A percentile compares a stretch with the other conserved stretches of the same genome.
phyloP scores from a whole-genome alignment of 1,284 basidiomycete genomes.

The Ganoderma boninense region DNA sequence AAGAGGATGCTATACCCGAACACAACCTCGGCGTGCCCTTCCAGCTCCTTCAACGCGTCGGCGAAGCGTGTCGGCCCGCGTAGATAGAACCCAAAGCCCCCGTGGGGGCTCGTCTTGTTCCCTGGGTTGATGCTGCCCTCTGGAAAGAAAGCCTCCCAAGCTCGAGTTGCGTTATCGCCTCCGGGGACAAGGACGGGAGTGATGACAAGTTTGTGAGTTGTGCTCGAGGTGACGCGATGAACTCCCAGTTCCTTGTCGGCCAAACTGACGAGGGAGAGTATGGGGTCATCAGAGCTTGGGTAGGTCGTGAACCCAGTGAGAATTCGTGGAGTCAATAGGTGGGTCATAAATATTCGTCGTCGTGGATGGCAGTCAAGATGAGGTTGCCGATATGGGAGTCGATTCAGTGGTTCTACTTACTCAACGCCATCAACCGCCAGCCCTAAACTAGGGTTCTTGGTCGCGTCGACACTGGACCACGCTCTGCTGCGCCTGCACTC shows the following conservation, averaged over 20 bases:
- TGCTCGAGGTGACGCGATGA: slow-evolving; percentile 52
- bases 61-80: slow-evolving; percentile 55
- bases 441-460: background rate
- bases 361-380: background rate
- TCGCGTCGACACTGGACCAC: too few species aligned
- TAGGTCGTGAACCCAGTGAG: slow-evolving; percentile 37
- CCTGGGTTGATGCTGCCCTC: slow-evolving; percentile 68
- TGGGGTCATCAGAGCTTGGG: slow-evolving; percentile 7
- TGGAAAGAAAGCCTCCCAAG: slow-evolving; percentile 71
- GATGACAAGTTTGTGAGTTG: slow-evolving; percentile 50
- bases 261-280: slow-evolving; percentile 36
- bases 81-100: slow-evolving; percentile 71
- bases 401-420: background rate
- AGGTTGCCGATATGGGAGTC: background rate
- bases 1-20: slow-evolving; percentile 69
- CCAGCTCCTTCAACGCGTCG: slow-evolving; percentile 39
- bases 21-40: slow-evolving; percentile 53
- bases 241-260: slow-evolving; percentile 54
- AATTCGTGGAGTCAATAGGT: slow-evolving; percentile 24
- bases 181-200: slow-evolving; percentile 40
- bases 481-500: too few species aligned
- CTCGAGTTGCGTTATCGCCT: slow-evolving; percentile 41
- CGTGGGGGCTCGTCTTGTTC: slow-evolving; percentile 48
- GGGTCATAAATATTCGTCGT: slow-evolving; percentile 17
- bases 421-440: background rate